phyloP scores from a whole-genome alignment of 257 asterid species.

The Sherardia arvensis region DNA sequence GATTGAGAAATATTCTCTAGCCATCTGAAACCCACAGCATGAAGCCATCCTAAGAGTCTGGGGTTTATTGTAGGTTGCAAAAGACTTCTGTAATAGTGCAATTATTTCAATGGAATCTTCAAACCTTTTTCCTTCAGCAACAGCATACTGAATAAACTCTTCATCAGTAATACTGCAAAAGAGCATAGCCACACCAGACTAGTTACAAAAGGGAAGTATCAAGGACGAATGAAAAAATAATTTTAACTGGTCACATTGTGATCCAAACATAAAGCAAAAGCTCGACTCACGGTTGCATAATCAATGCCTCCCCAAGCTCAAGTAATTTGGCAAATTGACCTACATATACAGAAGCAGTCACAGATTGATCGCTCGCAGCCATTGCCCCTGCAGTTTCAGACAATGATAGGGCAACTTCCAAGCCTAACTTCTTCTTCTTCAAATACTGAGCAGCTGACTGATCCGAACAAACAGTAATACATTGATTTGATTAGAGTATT shows the following conservation, averaged over 20 bases:
- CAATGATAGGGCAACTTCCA: slow-evolving; percentile 73
- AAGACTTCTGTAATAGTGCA: slow-evolving; percentile 77
- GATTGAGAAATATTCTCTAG: slow-evolving; percentile 55
- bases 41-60: slow-evolving; percentile 83
- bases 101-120: slow-evolving; percentile 77
- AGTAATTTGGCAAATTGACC: slow-evolving; percentile 91
- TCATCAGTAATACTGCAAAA: slow-evolving; percentile 74
- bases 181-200: background rate
- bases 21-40: slow-evolving; percentile 78
- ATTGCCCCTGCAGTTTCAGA: slow-evolving; percentile 48
- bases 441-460: slow-evolving; percentile 89
- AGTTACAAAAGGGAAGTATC: background rate
- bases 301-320: slow-evolving; percentile 53
- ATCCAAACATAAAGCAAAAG: slow-evolving; percentile 5
- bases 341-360: slow-evolving; percentile 57
- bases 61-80: slow-evolving; percentile 55
- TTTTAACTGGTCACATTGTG: background rate
- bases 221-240: background rate
- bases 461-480: slow-evolving; percentile 12
- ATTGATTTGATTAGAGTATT: background rate
- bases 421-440: slow-evolving; percentile 59
- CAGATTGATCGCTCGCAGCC: slow-evolving; percentile 70
- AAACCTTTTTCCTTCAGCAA: slow-evolving; percentile 76
- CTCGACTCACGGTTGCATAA: slow-evolving; percentile 70
- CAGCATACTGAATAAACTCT: slow-evolving; percentile 54